Evolutionary conservation across 495 filamentous ascomycete genomes (phyloP).

Genomic region (Hamigera avellanea): DNA sequence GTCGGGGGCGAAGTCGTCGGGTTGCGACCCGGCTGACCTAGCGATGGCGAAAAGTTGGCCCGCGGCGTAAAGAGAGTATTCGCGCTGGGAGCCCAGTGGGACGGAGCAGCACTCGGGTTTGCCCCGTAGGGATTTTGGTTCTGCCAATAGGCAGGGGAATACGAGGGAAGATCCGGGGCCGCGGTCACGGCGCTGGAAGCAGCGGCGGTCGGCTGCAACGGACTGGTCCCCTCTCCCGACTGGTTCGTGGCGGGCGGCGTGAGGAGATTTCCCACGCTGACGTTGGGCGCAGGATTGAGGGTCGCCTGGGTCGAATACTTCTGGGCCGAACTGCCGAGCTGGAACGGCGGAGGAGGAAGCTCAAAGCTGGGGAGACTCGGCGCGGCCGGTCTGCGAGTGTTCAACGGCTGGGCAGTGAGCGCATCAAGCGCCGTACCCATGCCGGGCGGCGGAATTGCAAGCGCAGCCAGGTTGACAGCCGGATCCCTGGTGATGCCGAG

Average conservation of each 20-base stretch:
- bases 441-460: conserved; percentile 30
- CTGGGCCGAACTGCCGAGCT: conserved; percentile 9
- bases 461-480: conserved; percentile 30
- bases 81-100: no score
- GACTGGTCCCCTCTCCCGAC: conserved; percentile 35
- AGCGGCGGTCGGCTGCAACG: conserved; percentile 34
- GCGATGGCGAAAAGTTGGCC: conserved; percentile 44
- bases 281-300: conserved; percentile 33
- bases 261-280: conserved; percentile 49
- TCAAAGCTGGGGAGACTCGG: conserved; percentile 52
- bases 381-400: conserved; percentile 47
- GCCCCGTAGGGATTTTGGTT: conserved; percentile 43
- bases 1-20: conserved; percentile 38
- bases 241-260: conserved; percentile 51
- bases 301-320: conserved; percentile 32
- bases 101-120: conserved; percentile 17
- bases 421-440: conserved; percentile 37
- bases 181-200: conserved; percentile 42
- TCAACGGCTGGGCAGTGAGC: conserved; percentile 36
- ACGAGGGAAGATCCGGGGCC: conserved; percentile 31
- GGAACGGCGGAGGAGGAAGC: conserved; percentile 42
- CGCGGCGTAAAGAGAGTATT: conserved; percentile 28
- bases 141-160: conserved; percentile 34
- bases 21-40: conserved; percentile 32
- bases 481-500: conserved; percentile 13